Percentiles rank a stretch among this genome's conserved stretches.
phyloP scores from a whole-genome alignment of 2,329 filamentous ascomycete genomes.

The Fusarium tuaranense region DNA sequence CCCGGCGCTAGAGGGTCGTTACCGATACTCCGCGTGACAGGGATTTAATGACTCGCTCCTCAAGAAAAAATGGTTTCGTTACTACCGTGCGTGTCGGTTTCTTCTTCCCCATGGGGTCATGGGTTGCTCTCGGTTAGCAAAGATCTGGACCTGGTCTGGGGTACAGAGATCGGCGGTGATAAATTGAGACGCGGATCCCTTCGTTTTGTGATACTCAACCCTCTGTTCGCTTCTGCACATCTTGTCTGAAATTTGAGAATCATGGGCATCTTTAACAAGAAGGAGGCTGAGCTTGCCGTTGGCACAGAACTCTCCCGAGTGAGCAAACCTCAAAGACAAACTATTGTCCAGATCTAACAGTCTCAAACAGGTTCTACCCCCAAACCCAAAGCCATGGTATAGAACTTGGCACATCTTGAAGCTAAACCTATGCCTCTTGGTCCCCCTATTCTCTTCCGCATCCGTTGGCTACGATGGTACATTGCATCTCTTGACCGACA shows the following conservation, averaged over 20 bases:
- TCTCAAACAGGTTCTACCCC: background rate
- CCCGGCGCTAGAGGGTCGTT: background rate
- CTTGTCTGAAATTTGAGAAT: background rate
- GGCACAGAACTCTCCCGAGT: background rate
- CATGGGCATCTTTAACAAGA: slow-evolving; percentile 1
- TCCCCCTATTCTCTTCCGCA: background rate
- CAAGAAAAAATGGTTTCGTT: background rate
- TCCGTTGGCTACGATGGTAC: background rate
- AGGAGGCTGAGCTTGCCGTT: background rate
- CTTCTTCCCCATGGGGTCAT: slow-evolving; percentile 2
- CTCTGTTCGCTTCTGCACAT: background rate
- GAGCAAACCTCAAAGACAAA: background rate
- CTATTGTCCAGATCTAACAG: background rate
- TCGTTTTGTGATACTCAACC: background rate
- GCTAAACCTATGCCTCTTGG: background rate
- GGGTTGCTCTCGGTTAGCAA: background rate
- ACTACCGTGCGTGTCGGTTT: background rate
- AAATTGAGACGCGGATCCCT: background rate
- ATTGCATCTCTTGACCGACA: background rate
- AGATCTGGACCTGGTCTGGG: background rate
- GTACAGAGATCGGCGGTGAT: background rate
- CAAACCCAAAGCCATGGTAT: background rate
- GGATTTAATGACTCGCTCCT: background rate
- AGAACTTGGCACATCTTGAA: background rate
- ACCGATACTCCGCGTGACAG: background rate